These are phyloP conservation scores for Zasmidium citrigriseum DNA, from an alignment of 2,329 filamentous ascomycete species.

Conservation along the genomic window DNA sequence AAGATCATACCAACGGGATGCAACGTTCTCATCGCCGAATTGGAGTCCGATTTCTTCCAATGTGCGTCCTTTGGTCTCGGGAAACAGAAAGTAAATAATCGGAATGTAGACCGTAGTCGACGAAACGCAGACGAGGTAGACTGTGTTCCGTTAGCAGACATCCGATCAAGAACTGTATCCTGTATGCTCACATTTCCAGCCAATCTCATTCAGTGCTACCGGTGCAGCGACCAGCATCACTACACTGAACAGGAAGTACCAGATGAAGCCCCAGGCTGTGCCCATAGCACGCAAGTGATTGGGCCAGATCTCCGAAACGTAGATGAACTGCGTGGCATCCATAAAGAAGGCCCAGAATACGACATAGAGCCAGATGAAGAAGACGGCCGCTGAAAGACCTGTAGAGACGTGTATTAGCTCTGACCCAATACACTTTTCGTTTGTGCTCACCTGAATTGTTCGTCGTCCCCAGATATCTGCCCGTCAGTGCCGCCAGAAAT, in stretches of 20 bases:
- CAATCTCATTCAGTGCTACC: conserved; percentile 40
- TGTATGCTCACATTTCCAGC: conserved; percentile 43
- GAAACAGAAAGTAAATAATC: conserved; percentile 22
- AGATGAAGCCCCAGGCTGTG: conserved; percentile 37
- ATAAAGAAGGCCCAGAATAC: conserved; percentile 48
- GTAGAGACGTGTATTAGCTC: no score
- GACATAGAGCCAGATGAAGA: conserved; percentile 46
- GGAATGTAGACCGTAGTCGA: conserved; percentile 26
- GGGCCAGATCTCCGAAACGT: conserved; percentile 48
- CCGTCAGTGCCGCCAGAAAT: conserved; percentile 45
- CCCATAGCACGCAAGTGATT: conserved; percentile 43
- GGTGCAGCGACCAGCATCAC: conserved; percentile 39
- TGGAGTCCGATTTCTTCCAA: conserved; percentile 46
- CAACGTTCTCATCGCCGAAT: conserved; percentile 30
- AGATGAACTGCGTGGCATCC: conserved; percentile 48
- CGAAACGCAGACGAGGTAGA: conserved; percentile 5
- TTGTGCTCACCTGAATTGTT: conserved; percentile 27
- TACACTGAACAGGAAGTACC: conserved; percentile 39
- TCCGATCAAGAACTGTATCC: conserved; percentile 38
- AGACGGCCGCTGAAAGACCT: conserved; percentile 43
- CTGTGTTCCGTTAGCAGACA: conserved; percentile 6
- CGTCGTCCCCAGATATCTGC: conserved; percentile 34
- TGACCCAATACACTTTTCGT: no score
- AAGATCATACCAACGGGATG: conserved; percentile 26
- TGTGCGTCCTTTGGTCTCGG: conserved; percentile 25